Percentiles rank a stretch among this genome's conserved stretches.
Conservation (phyloP, 345 rosid species). For the thale cress (Arabidopsis thaliana) region DNA sequence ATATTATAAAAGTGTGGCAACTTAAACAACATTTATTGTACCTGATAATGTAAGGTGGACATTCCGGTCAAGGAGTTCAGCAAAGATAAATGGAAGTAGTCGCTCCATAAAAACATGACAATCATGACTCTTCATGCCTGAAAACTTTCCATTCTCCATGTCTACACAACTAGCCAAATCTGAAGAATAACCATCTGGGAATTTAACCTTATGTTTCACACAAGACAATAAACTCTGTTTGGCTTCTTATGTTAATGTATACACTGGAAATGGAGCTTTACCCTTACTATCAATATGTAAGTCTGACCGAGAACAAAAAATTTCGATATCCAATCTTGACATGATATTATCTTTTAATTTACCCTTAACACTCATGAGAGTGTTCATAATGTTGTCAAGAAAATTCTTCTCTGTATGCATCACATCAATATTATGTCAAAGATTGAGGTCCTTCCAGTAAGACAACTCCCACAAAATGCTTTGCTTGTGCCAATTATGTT, state of each 20-base stretch:
- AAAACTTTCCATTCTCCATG: neutral
- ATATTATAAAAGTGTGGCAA: too few species aligned
- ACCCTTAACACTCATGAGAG: neutral
- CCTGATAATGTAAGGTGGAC: too few species aligned
- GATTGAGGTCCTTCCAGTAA: neutral
- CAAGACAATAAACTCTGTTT: neutral
- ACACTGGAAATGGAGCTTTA: neutral
- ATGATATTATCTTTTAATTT: neutral
- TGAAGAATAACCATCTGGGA: neutral
- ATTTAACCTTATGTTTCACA: neutral
- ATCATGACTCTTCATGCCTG: neutral
- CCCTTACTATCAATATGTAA: neutral
- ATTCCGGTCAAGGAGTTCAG: too few species aligned
- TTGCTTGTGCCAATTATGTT: neutral
- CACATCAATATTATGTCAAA: neutral
- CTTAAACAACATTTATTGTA: too few species aligned
- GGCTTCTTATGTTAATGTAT: neutral
- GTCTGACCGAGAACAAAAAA: neutral
- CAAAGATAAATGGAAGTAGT: too few species aligned
- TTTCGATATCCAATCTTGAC: neutral
- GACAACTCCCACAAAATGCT: neutral
- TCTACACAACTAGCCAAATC: neutral
- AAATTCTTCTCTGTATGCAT: neutral
- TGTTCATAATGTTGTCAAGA: neutral
- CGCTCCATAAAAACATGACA: too few species aligned